phyloP scores from a whole-genome alignment of 2,329 filamentous ascomycete species.

The Sporothrix variecibatus region DNA sequence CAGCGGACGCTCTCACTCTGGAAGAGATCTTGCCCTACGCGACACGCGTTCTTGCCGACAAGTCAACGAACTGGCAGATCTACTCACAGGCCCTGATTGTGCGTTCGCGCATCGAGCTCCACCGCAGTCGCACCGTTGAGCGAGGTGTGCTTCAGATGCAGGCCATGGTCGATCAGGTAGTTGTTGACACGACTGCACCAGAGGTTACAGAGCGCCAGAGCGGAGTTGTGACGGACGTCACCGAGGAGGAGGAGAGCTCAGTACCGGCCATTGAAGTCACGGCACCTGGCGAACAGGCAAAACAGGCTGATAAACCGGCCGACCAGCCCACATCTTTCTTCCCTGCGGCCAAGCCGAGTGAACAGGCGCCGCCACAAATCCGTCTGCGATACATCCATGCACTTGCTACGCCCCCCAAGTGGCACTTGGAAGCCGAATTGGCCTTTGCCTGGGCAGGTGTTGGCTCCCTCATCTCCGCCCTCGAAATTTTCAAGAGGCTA shows the following conservation, averaged over 20 bases:
- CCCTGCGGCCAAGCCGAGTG: conserved; percentile 70
- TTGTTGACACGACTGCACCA: conserved; percentile 69
- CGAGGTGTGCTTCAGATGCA: conserved; percentile 89
- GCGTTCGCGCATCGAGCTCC: conserved; percentile 84
- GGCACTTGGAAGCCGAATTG: conserved; percentile 92
- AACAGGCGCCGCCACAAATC: conserved; percentile 75
- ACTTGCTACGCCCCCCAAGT: conserved; percentile 79
- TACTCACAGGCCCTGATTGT: conserved; percentile 93
- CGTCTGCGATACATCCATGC: conserved; percentile 82
- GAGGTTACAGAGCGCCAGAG: conserved; percentile 32
- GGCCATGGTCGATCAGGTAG: conserved; percentile 90
- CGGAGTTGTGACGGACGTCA: neutral
- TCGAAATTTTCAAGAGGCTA: conserved; percentile 93
- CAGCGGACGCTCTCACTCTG: conserved; percentile 80
- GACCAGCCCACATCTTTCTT: conserved; percentile 74
- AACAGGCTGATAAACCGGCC: conserved; percentile 46
- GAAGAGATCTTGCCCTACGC: conserved; percentile 94
- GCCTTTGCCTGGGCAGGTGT: conserved; percentile 89
- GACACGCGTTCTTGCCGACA: conserved; percentile 80
- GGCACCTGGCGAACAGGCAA: conserved; percentile 37
- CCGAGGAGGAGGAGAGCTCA: conserved; percentile 32
- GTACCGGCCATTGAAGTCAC: conserved; percentile 52
- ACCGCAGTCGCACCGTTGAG: conserved; percentile 83
- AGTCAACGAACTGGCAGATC: conserved; percentile 95
- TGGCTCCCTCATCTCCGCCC: conserved; percentile 82